These are phyloP conservation scores for Pachyrhizus erosus DNA, from an alignment of 306 rosid species.

Conservation along the genomic window DNA sequence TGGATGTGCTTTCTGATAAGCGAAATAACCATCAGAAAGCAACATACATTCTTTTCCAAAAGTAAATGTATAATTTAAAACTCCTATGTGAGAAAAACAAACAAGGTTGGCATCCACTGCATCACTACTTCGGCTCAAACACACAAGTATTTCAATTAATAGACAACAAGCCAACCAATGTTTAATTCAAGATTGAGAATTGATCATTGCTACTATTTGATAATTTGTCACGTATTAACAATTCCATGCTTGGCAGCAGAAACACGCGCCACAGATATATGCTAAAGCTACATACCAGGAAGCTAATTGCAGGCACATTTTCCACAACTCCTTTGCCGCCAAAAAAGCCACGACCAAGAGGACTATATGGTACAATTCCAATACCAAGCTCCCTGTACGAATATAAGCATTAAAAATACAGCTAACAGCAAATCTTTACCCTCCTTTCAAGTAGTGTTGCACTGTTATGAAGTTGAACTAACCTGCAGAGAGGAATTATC, in stretches of 20 bases:
- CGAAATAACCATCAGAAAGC: conserved; percentile 14
- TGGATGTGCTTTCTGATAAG: conserved; percentile 50
- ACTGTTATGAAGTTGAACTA: not conserved
- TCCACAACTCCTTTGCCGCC: conserved; percentile 75
- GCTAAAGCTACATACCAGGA: conserved; percentile 49
- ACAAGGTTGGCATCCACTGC: not conserved
- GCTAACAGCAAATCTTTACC: not conserved
- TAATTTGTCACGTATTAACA: not conserved
- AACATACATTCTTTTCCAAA: not conserved
- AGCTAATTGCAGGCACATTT: conserved; percentile 51
- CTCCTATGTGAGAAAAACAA: not conserved
- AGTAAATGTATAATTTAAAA: not conserved
- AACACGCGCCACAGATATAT: not conserved
- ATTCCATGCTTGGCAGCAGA: not conserved
- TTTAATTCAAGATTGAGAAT: not conserved
- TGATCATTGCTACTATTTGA: not conserved
- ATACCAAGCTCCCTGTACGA: conserved; percentile 64
- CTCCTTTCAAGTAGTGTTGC: not conserved
- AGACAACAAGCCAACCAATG: not conserved
- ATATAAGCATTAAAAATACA: not conserved
- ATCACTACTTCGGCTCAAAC: not conserved
- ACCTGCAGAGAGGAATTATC: conserved; percentile 43
- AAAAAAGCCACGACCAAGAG: conserved; percentile 84
- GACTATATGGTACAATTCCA: conserved; percentile 83
- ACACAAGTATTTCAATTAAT: not conserved